Percentiles rank a stretch among this genome's conserved stretches.
phyloP scores from a whole-genome alignment of 2,329 filamentous ascomycete species.

The Exophiala sp. region DNA sequence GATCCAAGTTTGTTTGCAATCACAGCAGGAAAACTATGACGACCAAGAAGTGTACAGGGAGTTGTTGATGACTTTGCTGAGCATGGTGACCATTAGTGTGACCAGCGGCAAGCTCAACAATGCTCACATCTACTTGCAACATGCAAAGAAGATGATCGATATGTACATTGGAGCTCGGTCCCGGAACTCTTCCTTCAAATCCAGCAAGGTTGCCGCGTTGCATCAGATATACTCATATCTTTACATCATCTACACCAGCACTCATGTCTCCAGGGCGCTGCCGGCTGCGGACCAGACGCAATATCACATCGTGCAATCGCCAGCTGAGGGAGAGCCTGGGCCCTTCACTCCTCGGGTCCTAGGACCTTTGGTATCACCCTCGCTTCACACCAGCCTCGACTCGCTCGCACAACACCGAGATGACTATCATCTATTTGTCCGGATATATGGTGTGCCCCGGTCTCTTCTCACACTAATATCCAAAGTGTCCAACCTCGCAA shows the following conservation, averaged over 20 bases:
- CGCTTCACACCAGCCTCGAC: neutral
- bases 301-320: neutral
- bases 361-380: neutral
- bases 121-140: constrained; percentile 9
- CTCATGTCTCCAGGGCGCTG: neutral
- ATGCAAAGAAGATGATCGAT: constrained; percentile 8
- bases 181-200: constrained; percentile 7
- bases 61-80: constrained; percentile 9
- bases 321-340: neutral
- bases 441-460: constrained; percentile 9
- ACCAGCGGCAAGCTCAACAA: constrained; percentile 6
- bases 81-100: constrained; percentile 12
- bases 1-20: constrained; percentile 1
- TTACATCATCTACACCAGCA: constrained; percentile 11
- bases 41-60: constrained; percentile 7
- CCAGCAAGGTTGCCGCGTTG: constrained; percentile 5
- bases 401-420: constrained; percentile 7
- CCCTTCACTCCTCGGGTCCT: neutral
- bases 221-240: constrained; percentile 11
- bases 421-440: constrained; percentile 6
- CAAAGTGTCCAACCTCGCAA: constrained; percentile 2
- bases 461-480: constrained; percentile 9
- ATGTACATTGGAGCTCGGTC: constrained; percentile 1
- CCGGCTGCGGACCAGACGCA: neutral
- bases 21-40: neutral